Evolutionary conservation across 202 grass and related monocot genomes (phyloP).

Genomic region (Zizania palustris): DNA sequence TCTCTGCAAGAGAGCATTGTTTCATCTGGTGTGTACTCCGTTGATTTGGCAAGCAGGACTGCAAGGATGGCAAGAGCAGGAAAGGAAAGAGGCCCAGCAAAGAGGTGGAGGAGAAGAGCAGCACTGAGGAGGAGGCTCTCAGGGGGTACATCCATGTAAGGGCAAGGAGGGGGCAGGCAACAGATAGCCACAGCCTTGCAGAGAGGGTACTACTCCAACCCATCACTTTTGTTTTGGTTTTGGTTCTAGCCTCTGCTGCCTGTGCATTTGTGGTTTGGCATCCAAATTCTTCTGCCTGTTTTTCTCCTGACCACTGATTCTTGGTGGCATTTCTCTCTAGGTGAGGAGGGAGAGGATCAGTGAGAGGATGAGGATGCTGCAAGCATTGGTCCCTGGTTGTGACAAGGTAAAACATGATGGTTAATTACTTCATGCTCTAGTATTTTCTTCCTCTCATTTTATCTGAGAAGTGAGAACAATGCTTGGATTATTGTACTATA

Average conservation of each 20-base stretch:
- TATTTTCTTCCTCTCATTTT: background rate
- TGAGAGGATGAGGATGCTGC: conserved; percentile 88
- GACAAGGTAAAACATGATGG: conserved; percentile 60
- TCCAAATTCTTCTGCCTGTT: background rate
- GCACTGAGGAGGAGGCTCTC: conserved; percentile 53
- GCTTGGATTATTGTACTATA: background rate
- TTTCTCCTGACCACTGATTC: conserved; percentile 31
- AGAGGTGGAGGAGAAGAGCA: conserved; percentile 51
- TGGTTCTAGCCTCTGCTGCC: background rate
- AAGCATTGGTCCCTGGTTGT: conserved; percentile 80
- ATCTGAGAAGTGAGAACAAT: background rate
- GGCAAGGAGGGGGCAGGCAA: conserved; percentile 91
- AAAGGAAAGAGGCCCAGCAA: conserved; percentile 51
- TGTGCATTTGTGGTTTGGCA: conserved; percentile 5
- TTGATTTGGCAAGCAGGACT: conserved; percentile 42
- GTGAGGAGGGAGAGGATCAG: conserved; percentile 90
- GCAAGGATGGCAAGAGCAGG: conserved; percentile 64
- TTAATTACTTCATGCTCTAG: background rate
- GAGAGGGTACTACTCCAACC: conserved; percentile 62
- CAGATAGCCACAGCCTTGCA: conserved; percentile 81
- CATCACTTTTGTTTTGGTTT: background rate
- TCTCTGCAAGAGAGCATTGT: conserved; percentile 5
- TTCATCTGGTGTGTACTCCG: background rate
- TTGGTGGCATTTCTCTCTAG: conserved; percentile 44
- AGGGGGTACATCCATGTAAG: conserved; percentile 90